These are phyloP conservation scores for Clonostachys rhizophaga DNA, from an alignment of 2,329 filamentous ascomycete species.

Conservation along the genomic window DNA sequence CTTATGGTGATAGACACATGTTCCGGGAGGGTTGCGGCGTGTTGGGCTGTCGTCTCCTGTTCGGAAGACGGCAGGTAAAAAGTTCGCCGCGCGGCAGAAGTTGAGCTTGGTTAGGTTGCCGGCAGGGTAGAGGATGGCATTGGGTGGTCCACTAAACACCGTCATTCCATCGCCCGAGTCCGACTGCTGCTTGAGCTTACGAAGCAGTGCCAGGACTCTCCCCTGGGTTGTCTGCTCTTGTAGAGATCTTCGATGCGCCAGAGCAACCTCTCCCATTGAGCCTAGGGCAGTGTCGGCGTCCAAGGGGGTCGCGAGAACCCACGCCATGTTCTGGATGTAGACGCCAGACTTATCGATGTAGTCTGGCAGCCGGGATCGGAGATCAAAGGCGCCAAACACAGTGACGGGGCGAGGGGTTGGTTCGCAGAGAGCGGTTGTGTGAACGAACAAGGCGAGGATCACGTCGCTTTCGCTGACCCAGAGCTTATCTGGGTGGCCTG, in stretches of 20 bases:
- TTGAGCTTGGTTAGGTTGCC: not conserved
- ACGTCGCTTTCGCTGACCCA: not conserved
- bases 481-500: not conserved
- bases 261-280: not conserved
- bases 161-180: not conserved
- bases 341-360: conserved; percentile 46
- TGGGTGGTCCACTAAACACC: not conserved
- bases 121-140: not conserved
- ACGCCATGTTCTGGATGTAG: conserved; percentile 58
- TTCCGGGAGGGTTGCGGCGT: conserved; percentile 10
- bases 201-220: not conserved
- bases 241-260: not conserved
- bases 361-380: not conserved
- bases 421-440: not conserved
- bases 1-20: conserved; percentile 9
- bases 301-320: not conserved
- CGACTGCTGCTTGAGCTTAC: not conserved
- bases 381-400: not conserved
- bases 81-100: not conserved
- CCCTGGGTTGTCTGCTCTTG: not conserved
- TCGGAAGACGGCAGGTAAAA: not conserved
- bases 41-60: not conserved
- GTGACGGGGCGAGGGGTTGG: not conserved
- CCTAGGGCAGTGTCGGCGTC: not conserved
- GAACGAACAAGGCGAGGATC: not conserved